Evolutionary conservation across 176 grass and related monocot species (phyloP).

Genomic region (Ampelocalamus luodianensis): DNA sequence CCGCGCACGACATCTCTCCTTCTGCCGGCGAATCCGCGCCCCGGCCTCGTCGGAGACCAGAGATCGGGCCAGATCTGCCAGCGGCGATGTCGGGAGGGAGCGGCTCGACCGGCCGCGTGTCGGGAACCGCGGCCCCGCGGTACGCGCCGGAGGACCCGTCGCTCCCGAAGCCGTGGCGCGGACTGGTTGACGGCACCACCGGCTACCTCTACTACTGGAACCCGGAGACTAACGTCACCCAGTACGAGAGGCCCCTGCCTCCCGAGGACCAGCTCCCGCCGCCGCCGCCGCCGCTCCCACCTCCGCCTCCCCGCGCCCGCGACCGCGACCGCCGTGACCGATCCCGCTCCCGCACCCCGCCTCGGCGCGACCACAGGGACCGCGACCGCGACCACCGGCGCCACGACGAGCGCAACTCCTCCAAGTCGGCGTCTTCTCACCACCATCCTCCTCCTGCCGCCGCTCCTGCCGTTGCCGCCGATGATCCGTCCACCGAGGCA

Average conservation of each 20-base stretch:
- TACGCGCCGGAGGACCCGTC: conserved; percentile 93
- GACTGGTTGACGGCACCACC: conserved; percentile 86
- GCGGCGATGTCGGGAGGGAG: conserved; percentile 35
- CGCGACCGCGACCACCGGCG: conserved; percentile 59
- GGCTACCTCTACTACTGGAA: conserved; percentile 99
- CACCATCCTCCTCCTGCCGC: conserved; percentile 42
- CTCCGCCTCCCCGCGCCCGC: conserved; percentile 52
- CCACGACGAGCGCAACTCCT: conserved; percentile 54
- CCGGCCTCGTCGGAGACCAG: background rate
- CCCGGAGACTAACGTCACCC: conserved; percentile 86
- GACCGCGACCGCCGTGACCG: conserved; percentile 45
- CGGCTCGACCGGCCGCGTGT: conserved; percentile 28
- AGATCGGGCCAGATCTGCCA: conserved; percentile 45
- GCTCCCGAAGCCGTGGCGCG: conserved; percentile 94
- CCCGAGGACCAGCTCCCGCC: conserved; percentile 57
- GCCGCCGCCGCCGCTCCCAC: conserved; percentile 66
- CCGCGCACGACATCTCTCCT: background rate
- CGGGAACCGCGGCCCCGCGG: conserved; percentile 57
- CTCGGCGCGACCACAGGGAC: conserved; percentile 52
- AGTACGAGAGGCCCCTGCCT: conserved; percentile 82
- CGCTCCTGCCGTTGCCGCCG: conserved; percentile 3
- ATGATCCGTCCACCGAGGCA: conserved; percentile 60
- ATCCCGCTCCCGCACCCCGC: conserved; percentile 50
- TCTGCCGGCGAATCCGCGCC: background rate
- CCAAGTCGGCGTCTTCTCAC: conserved; percentile 38